Conservation (phyloP, 257 asterid genomes). For the Perilla frutescens region DNA sequence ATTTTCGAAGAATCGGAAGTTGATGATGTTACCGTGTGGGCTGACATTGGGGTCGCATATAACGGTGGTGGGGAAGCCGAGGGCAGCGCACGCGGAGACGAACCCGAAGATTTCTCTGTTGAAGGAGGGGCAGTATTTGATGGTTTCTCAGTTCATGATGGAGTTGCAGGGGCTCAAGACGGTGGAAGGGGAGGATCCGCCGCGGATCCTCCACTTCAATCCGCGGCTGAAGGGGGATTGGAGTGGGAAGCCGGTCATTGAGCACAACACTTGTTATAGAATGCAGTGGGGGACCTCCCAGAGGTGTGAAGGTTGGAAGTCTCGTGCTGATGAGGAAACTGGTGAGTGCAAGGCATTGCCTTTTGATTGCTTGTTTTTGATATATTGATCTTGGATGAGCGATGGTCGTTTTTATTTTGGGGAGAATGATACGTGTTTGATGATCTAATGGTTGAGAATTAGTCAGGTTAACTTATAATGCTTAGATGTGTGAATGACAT, state of each 20-base stretch:
- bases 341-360: slow-evolving; percentile 53
- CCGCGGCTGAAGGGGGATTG: slow-evolving; percentile 95
- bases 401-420: slow-evolving; percentile 2
- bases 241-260: slow-evolving; percentile 94
- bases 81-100: slow-evolving; percentile 71
- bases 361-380: slow-evolving; percentile 28
- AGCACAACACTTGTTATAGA: slow-evolving; percentile 91
- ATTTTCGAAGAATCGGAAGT: slow-evolving; percentile 50
- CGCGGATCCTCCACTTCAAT: slow-evolving; percentile 85
- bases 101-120: slow-evolving; percentile 79
- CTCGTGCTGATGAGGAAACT: slow-evolving; percentile 90
- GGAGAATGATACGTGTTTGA: slow-evolving; percentile 13
- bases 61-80: slow-evolving; percentile 81
- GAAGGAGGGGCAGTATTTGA: slow-evolving; percentile 71
- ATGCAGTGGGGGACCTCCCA: slow-evolving; percentile 97
- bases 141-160: slow-evolving; percentile 97
- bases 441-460: slow-evolving; percentile 24
- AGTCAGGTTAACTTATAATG: neutral
- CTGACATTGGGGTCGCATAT: slow-evolving; percentile 82
- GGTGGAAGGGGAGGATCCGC: slow-evolving; percentile 96
- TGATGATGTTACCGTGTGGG: slow-evolving; percentile 88
- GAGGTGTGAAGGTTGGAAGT: slow-evolving; percentile 89
- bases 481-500: neutral
- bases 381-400: slow-evolving; percentile 14
- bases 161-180: slow-evolving; percentile 89